A percentile compares a stretch with the other conserved stretches of the same genome.
Evolutionary conservation across 2,329 filamentous ascomycete genomes (phyloP).

Genomic region (Berkeleyomyces basicola): DNA sequence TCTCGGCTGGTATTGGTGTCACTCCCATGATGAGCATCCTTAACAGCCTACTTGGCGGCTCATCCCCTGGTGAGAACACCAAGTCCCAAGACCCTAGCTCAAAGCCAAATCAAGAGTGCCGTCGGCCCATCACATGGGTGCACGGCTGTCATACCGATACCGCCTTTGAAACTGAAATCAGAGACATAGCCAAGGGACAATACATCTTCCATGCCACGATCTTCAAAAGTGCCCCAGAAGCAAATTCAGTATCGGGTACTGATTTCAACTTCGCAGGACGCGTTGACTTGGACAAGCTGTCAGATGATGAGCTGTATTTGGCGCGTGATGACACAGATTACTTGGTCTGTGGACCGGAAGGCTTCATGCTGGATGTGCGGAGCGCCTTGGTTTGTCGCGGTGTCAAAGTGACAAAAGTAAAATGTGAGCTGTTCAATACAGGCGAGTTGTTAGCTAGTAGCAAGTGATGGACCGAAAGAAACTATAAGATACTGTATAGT

Average conservation of each 20-base stretch:
- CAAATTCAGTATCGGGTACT: constrained; percentile 29
- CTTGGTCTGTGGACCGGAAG: constrained; percentile 53
- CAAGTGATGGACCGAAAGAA: not conserved
- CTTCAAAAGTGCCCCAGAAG: constrained; percentile 37
- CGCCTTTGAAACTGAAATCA: constrained; percentile 38
- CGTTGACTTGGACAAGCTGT: constrained; percentile 40
- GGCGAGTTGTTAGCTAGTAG: constrained; percentile 24
- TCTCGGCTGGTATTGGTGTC: constrained; percentile 52
- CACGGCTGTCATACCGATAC: constrained; percentile 33
- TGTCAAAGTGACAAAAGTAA: constrained; percentile 40
- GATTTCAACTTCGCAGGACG: constrained; percentile 44
- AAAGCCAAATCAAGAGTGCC: not conserved
- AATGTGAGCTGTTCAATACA: constrained; percentile 53
- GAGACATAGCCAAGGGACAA: constrained; percentile 23
- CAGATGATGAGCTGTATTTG: constrained; percentile 36
- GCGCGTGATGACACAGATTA: constrained; percentile 41
- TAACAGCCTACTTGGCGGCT: constrained; percentile 28
- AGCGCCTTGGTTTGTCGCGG: constrained; percentile 35
- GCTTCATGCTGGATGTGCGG: constrained; percentile 50
- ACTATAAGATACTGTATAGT: not conserved
- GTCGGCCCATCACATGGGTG: constrained; percentile 42
- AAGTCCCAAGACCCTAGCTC: not conserved
- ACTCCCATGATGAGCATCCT: constrained; percentile 52
- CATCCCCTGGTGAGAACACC: not conserved
- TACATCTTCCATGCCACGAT: constrained; percentile 27